Evolutionary conservation across 192 early-diverging fungal genomes (phyloP).

Genomic region (Funneliformis geosporum): DNA sequence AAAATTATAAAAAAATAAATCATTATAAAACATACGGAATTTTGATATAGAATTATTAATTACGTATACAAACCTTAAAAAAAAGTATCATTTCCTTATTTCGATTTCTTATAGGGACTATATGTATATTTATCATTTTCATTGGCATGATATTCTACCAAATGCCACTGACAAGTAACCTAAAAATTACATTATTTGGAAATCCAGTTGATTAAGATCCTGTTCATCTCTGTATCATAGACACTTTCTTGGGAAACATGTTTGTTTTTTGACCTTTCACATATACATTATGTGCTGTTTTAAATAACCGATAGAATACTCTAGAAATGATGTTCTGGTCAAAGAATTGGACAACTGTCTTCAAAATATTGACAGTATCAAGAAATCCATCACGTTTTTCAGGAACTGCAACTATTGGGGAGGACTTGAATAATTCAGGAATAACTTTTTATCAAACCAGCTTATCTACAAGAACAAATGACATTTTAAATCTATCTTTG

Average conservation of each 20-base stretch:
- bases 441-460: constrained; percentile 14
- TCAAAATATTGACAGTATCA: not conserved
- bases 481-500: constrained; percentile 20
- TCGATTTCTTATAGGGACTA: too few relatives aligned
- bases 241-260: constrained; percentile 35
- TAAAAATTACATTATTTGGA: not conserved
- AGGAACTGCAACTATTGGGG: constrained; percentile 26
- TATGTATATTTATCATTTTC: constrained; percentile 11
- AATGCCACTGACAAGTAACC: constrained; percentile 37
- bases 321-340: not conserved
- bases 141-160: constrained; percentile 27
- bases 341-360: not conserved
- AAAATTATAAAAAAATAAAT: too few relatives aligned
- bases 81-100: too few relatives aligned
- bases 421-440: constrained; percentile 3
- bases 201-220: constrained; percentile 36
- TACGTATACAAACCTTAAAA: too few relatives aligned
- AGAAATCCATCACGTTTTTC: constrained; percentile 9
- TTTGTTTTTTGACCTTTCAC: not conserved
- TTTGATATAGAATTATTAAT: too few relatives aligned
- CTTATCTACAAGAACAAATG: constrained; percentile 16
- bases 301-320: not conserved
- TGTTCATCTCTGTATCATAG: constrained; percentile 36
- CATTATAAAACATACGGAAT: too few relatives aligned
- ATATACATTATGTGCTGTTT: not conserved